Percentiles rank a stretch among this genome's conserved stretches.
Evolutionary conservation across 257 asterid species (phyloP).

Genomic region (Penstemon eatonii): DNA sequence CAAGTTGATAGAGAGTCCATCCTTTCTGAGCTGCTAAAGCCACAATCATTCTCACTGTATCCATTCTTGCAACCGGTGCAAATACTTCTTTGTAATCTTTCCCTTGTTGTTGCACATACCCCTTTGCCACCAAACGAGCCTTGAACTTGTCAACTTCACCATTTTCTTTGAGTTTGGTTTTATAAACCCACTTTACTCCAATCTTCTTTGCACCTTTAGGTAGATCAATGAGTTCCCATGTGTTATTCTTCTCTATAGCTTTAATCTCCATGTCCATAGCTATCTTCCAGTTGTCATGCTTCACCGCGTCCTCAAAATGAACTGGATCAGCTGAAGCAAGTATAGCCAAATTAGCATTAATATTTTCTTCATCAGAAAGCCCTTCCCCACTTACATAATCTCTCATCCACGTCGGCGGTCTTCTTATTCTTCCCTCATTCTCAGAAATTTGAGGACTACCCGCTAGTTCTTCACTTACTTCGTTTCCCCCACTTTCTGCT

Average conservation of each 20-base stretch:
- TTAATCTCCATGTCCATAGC: slow-evolving; percentile 8
- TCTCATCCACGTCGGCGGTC: background rate
- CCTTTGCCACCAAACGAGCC: background rate
- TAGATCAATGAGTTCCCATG: slow-evolving; percentile 1
- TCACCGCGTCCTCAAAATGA: background rate
- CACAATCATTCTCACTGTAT: background rate
- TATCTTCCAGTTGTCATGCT: background rate
- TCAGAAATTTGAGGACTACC: no score
- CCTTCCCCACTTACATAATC: slow-evolving; percentile 15
- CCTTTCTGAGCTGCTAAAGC: slow-evolving; percentile 1
- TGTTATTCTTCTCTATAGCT: slow-evolving; percentile 1
- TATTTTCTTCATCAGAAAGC: slow-evolving; percentile 13
- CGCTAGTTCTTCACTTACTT: no score
- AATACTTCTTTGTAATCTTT: slow-evolving; percentile 16
- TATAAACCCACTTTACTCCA: background rate
- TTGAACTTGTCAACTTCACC: slow-evolving; percentile 8
- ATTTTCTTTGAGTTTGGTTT: background rate
- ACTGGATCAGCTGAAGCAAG: background rate
- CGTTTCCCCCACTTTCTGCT: background rate
- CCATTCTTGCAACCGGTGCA: slow-evolving; percentile 18
- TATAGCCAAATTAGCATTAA: no score
- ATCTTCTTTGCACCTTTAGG: background rate
- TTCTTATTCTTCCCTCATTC: background rate
- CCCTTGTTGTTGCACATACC: slow-evolving; percentile 12
- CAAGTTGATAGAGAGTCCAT: slow-evolving; percentile 16